phyloP scores from a whole-genome alignment of 192 early-diverging fungal species.

The Coemansia sp. region DNA sequence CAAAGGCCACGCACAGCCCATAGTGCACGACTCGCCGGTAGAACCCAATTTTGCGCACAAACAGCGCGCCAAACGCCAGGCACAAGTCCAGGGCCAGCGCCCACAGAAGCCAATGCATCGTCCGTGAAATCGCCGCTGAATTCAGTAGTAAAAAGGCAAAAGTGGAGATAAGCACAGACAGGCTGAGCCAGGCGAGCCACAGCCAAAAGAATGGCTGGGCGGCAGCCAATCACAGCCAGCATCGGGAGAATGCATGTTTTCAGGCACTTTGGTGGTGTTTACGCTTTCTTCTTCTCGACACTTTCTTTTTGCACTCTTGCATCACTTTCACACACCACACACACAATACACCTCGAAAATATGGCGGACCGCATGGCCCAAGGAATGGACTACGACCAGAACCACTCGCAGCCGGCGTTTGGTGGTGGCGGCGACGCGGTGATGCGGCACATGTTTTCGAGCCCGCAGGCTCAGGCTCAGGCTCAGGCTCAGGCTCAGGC shows the following conservation, averaged over 20 bases:
- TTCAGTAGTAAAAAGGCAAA: neutral
- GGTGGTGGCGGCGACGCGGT: conserved; percentile 22
- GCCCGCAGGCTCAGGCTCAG: conserved; percentile 9
- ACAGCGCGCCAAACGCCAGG: conserved; percentile 28
- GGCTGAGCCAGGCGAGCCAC: neutral
- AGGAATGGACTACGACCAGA: conserved; percentile 45
- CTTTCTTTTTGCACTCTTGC: conserved; percentile 5
- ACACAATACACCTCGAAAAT: neutral
- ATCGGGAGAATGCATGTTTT: neutral
- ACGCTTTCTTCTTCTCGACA: neutral
- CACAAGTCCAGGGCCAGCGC: conserved; percentile 17
- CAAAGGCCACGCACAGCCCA: conserved; percentile 33
- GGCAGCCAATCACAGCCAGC: neutral
- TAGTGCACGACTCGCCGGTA: conserved; percentile 28
- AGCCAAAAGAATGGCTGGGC: neutral
- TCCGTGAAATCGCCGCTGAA: neutral
- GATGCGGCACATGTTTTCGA: conserved; percentile 50
- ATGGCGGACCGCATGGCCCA: conserved; percentile 46
- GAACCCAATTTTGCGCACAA: conserved; percentile 28
- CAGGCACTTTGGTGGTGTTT: too few species aligned
- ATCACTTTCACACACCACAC: neutral
- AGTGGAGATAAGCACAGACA: neutral
- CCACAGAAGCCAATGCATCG: conserved; percentile 48
- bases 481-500: conserved; percentile 11
- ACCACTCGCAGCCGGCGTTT: conserved; percentile 23